A percentile compares a stretch with the other conserved stretches of the same genome.
Conservation (phyloP, 805 yeast species). For the Teunomyces kruisii region DNA sequence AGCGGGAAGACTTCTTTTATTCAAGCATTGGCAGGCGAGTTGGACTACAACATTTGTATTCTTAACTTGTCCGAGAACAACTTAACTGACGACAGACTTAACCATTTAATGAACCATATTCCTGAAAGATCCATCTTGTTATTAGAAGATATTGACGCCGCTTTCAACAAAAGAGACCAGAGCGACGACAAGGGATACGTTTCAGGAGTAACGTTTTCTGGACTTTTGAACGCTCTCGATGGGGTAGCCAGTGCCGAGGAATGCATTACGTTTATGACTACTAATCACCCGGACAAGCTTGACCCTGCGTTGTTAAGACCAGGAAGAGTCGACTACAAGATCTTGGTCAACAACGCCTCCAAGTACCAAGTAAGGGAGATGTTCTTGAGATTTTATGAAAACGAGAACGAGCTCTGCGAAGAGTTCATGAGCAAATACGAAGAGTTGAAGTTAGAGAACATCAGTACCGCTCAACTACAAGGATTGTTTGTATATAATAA, state of each 20-base stretch:
- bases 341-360: constrained; percentile 83
- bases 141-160: constrained; percentile 94
- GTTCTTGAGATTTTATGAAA: constrained; percentile 85
- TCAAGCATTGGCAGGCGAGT: constrained; percentile 94
- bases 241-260: constrained; percentile 98
- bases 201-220: constrained; percentile 94
- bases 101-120: constrained; percentile 93
- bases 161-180: constrained; percentile 81
- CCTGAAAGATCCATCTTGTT: constrained; percentile 85
- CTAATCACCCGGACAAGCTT: constrained; percentile 91
- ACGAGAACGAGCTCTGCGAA: constrained; percentile 54
- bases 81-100: constrained; percentile 89
- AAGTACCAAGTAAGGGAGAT: constrained; percentile 73
- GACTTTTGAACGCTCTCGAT: constrained; percentile 88
- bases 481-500: constrained; percentile 94
- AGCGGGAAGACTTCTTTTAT: constrained; percentile 95
- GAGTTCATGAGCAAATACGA: constrained; percentile 46
- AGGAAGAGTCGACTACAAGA: constrained; percentile 88
- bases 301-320: constrained; percentile 95
- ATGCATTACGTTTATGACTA: constrained; percentile 95
- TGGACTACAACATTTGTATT: constrained; percentile 93
- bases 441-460: constrained; percentile 45
- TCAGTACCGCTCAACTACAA: constrained; percentile 93
- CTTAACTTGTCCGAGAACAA: constrained; percentile 87
- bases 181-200: constrained; percentile 72